Evolutionary conservation across 2,329 filamentous ascomycete genomes (phyloP).

Genomic region (Arthrobotrys conoides): DNA sequence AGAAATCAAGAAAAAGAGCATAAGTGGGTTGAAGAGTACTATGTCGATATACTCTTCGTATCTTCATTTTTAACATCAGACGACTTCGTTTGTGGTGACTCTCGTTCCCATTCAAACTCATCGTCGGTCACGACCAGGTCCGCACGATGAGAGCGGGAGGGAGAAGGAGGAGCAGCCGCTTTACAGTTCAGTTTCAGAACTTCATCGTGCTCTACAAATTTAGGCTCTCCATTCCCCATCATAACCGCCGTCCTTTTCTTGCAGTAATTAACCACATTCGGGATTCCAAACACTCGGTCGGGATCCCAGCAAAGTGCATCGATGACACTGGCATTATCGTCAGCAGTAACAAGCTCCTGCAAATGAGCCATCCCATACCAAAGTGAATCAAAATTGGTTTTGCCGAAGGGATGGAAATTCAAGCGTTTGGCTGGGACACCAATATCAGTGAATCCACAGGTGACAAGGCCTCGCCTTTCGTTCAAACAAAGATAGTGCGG

Average conservation of each 20-base stretch:
- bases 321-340: slow-evolving; percentile 35
- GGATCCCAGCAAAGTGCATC: neutral
- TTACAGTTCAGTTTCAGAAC: slow-evolving; percentile 47
- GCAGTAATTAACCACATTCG: slow-evolving; percentile 20
- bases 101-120: slow-evolving; percentile 6
- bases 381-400: slow-evolving; percentile 47
- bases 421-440: slow-evolving; percentile 39
- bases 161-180: neutral
- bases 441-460: slow-evolving; percentile 43
- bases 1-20: neutral
- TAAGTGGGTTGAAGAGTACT: neutral
- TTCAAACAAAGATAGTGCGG: slow-evolving; percentile 51
- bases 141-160: neutral
- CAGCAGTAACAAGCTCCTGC: slow-evolving; percentile 46
- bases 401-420: slow-evolving; percentile 49
- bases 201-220: slow-evolving; percentile 44
- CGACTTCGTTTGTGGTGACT: neutral
- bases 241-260: slow-evolving; percentile 33
- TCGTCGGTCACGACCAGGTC: neutral
- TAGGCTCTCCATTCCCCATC: slow-evolving; percentile 44
- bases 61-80: neutral
- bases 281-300: slow-evolving; percentile 4
- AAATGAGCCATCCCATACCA: slow-evolving; percentile 57
- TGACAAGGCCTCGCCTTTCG: slow-evolving; percentile 37
- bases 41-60: slow-evolving; percentile 5